Conservation (phyloP, 257 asterid genomes). For the Przewalskia tangutica region DNA sequence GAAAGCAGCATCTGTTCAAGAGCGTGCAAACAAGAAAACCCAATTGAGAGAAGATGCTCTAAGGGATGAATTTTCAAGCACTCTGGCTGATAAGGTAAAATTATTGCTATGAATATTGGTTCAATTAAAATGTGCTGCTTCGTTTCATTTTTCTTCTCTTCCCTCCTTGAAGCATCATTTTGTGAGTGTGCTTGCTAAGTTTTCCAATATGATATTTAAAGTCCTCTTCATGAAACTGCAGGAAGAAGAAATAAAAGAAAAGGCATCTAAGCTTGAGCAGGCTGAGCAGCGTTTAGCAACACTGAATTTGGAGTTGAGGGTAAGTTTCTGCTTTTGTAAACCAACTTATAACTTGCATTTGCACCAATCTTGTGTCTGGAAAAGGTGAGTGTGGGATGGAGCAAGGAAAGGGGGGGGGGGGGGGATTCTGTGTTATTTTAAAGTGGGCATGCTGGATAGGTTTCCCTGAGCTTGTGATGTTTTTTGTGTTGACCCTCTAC, state of each 20-base stretch:
- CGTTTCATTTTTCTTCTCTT: neutral
- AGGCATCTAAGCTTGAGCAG: conserved; percentile 62
- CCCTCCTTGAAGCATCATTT: neutral
- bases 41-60: conserved; percentile 77
- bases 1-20: conserved; percentile 85
- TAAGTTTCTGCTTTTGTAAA: conserved; percentile 23
- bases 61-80: conserved; percentile 58
- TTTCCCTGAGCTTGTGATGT: neutral
- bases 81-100: conserved; percentile 69
- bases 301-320: conserved; percentile 72
- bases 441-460: neutral
- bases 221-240: conserved; percentile 22
- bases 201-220: conserved; percentile 3
- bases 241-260: conserved; percentile 82
- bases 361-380: neutral
- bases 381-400: neutral
- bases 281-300: conserved; percentile 84
- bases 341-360: neutral
- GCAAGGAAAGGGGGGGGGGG: neutral
- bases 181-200: neutral
- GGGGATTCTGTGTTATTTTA: neutral
- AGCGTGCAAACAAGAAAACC: conserved; percentile 64
- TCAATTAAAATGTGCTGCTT: neutral
- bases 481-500: neutral
- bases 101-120: neutral